Evolutionary conservation across 148 eudicot genomes (phyloP), one percentile per base, ranked within the genome.

Genomic region (Diospyros kaki): DNA sequence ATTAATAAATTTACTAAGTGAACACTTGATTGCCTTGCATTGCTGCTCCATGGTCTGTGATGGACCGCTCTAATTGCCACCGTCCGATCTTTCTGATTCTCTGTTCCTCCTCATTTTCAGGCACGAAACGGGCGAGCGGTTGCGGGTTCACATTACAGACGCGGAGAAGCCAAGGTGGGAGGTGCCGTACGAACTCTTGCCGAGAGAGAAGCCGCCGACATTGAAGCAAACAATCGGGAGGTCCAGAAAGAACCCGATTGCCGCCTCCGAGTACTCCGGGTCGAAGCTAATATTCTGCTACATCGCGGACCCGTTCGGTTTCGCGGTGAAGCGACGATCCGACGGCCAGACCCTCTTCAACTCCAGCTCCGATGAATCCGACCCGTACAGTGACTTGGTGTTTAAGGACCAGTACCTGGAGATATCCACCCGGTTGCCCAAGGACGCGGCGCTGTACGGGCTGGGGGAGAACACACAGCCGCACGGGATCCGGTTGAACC

Each of bases 341-440:
- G 83, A 80, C 72, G 92, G 92, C 0, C 83, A 94, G 78, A 86
- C 82, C 79, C 89, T 94, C n/a, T 94, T 92, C 75, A 85, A 94
- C 59, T 84, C 97, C 0, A 64, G 76, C 17, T 71, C 90, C 4
- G 83, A 54, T 11, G 44, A 43, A 1, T 83, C 93, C 5, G 87
- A 87, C 87, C 87, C 91, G 1, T 94, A 64, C 72, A 77, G 45
- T 28, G 59, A 43, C 62, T 66, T 94, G 66, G 96, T 92, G 13
- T 94, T 94, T 56, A 94, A 94, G 58, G 96, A 94, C 54, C 98
- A 94, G 63, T 94, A 94, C 68, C 79, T 94, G 69, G 98, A 94
- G 74, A 81, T 94, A 4, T 86, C 93, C 43, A 92, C 98, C 1
- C 82, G 76, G 50, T 79, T 94, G 79, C 98, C 98, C 3, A 76